Evolutionary conservation across 2,329 filamentous ascomycete species (phyloP).

Genomic region (Cladophialophora yegresii): DNA sequence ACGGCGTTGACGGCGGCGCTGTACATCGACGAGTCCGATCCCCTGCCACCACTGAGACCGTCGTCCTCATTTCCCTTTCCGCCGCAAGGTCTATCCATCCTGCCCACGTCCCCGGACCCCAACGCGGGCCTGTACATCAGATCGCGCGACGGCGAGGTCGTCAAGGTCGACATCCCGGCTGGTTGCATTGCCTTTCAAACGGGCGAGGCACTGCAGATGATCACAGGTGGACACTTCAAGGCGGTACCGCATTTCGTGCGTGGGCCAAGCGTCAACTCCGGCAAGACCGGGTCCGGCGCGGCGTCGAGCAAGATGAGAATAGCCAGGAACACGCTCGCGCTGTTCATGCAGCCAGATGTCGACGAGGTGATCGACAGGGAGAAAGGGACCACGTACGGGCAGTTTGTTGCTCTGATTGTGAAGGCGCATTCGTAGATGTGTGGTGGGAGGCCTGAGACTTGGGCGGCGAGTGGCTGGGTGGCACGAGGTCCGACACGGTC

Average conservation of each 20-base stretch:
- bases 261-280: conserved; percentile 50
- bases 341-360: conserved; percentile 96
- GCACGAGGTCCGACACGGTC: too few species aligned
- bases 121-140: conserved; percentile 90
- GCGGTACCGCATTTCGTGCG: conserved; percentile 94
- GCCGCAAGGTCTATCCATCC: conserved; percentile 52
- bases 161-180: conserved; percentile 85
- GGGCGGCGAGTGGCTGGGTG: too few species aligned
- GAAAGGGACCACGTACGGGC: conserved; percentile 70
- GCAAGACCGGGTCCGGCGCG: too few species aligned
- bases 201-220: conserved; percentile 83
- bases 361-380: conserved; percentile 68
- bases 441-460: too few species aligned
- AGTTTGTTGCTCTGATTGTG: conserved; percentile 77
- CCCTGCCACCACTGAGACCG: conserved; percentile 35
- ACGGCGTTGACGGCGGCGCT: conserved; percentile 92
- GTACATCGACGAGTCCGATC: conserved; percentile 77
- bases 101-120: conserved; percentile 75
- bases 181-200: conserved; percentile 96
- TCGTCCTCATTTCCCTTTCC: neutral
- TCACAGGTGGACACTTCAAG: conserved; percentile 83
- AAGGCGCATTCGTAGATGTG: conserved; percentile 61
- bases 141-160: conserved; percentile 74
- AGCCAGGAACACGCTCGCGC: conserved; percentile 83
- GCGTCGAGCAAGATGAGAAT: conserved; percentile 47